Conservation (phyloP, 257 asterid genomes). For the Thymus mandschuricus region DNA sequence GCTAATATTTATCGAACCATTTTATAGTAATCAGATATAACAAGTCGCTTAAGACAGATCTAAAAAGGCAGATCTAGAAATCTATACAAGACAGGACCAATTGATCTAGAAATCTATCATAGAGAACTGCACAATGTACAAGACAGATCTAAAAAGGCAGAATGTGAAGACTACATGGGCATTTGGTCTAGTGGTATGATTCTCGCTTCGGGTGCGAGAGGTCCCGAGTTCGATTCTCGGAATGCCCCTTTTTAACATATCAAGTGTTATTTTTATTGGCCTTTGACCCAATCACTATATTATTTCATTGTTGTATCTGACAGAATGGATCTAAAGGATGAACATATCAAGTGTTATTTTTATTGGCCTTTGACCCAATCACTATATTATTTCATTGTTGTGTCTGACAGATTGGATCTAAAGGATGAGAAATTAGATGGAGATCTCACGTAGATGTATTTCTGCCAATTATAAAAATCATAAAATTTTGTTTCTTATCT, state of each 20-base stretch:
- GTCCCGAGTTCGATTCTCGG: constrained; percentile 78
- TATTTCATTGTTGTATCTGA: not conserved
- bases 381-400: not conserved
- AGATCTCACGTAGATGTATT: not conserved
- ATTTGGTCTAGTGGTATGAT: constrained; percentile 96
- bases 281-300: not conserved
- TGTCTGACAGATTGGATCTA: not conserved
- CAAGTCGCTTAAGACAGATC: too few relatives aligned
- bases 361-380: not conserved
- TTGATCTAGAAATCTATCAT: not conserved
- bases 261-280: not conserved
- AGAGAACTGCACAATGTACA: not conserved
- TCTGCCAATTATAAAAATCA: not conserved
- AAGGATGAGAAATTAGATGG: not conserved
- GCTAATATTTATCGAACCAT: not conserved
- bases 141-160: not conserved
- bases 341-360: not conserved
- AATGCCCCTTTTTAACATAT: constrained; percentile 41
- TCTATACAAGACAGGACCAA: not conserved
- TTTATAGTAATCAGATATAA: not conserved
- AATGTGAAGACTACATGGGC: constrained; percentile 41
- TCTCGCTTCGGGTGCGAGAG: constrained; percentile 94
- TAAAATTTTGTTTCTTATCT: not conserved
- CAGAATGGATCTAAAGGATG: not conserved
- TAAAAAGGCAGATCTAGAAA: too few relatives aligned